Percentiles rank a stretch among this genome's conserved stretches.
Evolutionary conservation across 306 rosid genomes (phyloP).

Genomic region (barrel medic (Medicago truncatula)): MtrunA17r5.0-ANR NC_053042.1:47085001-47085500

Average conservation of each 20-base stretch:
- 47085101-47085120: conserved; percentile 1
- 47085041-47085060: conserved; percentile 45
- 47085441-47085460: conserved; percentile 61
- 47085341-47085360: conserved; percentile 40
- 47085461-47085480: conserved; percentile 52
- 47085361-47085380: conserved; percentile 45
- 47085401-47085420: no score
- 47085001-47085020: conserved; percentile 57
- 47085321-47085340: conserved; percentile 31
- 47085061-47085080: conserved; percentile 24
- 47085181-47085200: background rate
- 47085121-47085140: conserved; percentile 30
- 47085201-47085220: conserved; percentile 3
- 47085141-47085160: conserved; percentile 8
- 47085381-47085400: conserved; percentile 44
- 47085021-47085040: conserved; percentile 45
- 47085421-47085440: conserved; percentile 55
- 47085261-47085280: conserved; percentile 43
- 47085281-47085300: conserved; percentile 44
- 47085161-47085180: conserved; percentile 2
- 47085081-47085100: conserved; percentile 44
- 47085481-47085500: conserved; percentile 47
- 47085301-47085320: background rate
- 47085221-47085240: conserved; percentile 42
- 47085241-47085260: conserved; percentile 40